Percentiles rank a stretch among this genome's conserved stretches.
Evolutionary conservation across 306 rosid species (phyloP).

Genomic region (Cicer pinnatifidum): DNA sequence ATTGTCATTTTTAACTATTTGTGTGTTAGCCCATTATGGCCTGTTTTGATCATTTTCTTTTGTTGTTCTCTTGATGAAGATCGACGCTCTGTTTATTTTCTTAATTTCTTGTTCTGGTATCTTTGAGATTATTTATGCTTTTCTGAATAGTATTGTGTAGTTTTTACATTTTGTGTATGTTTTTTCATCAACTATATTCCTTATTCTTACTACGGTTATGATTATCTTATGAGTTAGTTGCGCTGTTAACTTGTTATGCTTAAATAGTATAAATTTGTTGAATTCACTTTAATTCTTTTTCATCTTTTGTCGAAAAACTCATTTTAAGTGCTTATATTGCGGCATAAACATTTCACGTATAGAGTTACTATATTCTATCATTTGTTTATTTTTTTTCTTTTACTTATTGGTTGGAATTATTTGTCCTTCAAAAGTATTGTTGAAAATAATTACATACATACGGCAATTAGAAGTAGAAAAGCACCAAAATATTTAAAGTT

Average conservation of each 20-base stretch:
- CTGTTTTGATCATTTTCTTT: constrained; percentile 14
- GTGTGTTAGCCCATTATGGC: background rate
- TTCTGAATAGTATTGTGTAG: background rate
- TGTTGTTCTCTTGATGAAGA: background rate
- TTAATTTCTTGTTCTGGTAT: background rate
- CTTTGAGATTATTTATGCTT: background rate
- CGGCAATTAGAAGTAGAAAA: constrained; percentile 15
- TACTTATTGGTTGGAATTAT: background rate
- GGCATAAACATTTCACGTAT: too few relatives aligned
- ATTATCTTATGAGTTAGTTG: background rate
- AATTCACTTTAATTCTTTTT: background rate
- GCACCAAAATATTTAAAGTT: constrained; percentile 23
- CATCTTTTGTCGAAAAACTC: background rate
- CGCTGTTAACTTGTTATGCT: background rate
- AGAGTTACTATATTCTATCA: background rate
- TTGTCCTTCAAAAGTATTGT: constrained; percentile 3
- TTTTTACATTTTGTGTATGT: background rate
- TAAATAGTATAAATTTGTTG: constrained; percentile 10
- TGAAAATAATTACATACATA: constrained; percentile 16
- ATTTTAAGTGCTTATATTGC: background rate
- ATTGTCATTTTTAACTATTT: constrained; percentile 21
- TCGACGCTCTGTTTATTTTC: background rate
- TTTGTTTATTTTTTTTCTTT: background rate
- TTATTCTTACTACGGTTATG: background rate
- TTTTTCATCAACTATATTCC: background rate